A percentile compares a stretch with the other conserved stretches of the same genome.
Evolutionary conservation across 192 early-diverging fungal species (phyloP).

Genomic region (Dispira simplex): DNA sequence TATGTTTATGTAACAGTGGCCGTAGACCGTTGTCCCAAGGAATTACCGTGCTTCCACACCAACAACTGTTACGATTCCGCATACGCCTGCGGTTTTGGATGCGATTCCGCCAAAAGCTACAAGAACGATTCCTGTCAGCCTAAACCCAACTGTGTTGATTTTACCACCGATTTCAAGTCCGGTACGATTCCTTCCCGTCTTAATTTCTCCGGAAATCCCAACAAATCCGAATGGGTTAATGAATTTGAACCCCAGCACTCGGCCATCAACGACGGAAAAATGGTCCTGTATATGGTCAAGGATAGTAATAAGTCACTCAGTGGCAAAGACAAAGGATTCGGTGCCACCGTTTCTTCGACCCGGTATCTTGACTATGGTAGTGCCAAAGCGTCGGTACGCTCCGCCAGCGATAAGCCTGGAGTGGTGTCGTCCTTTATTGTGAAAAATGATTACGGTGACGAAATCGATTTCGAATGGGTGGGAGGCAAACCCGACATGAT

Average conservation of each 20-base stretch:
- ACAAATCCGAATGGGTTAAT: conserved; percentile 24
- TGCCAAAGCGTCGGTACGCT: conserved; percentile 32
- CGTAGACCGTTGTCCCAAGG: too few relatives aligned
- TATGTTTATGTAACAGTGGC: too few relatives aligned
- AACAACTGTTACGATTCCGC: conserved; percentile 26
- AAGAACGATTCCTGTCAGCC: conserved; percentile 20
- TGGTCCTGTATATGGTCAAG: conserved; percentile 26
- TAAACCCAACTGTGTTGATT: conserved; percentile 24
- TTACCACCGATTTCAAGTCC: conserved; percentile 18
- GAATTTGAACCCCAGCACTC: conserved; percentile 37
- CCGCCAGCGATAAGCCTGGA: conserved; percentile 28
- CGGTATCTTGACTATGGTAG: conserved; percentile 43
- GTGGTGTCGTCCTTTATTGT: conserved; percentile 45
- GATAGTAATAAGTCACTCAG: conserved; percentile 13
- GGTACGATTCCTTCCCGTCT: conserved; percentile 15
- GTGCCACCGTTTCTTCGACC: conserved; percentile 34
- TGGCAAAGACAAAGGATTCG: conserved; percentile 36
- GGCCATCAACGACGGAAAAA: conserved; percentile 21
- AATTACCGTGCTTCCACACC: too few relatives aligned
- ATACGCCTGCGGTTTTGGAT: conserved; percentile 25
- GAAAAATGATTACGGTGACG: conserved; percentile 39
- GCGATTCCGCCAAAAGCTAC: conserved; percentile 24
- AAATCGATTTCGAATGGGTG: conserved; percentile 56
- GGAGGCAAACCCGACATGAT: conserved; percentile 31
- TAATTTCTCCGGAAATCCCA: conserved; percentile 35